Evolutionary conservation across 441 rosid genomes (phyloP), one percentile per base, ranked within the genome.

Genomic region (Adansonia gregorii): DNA sequence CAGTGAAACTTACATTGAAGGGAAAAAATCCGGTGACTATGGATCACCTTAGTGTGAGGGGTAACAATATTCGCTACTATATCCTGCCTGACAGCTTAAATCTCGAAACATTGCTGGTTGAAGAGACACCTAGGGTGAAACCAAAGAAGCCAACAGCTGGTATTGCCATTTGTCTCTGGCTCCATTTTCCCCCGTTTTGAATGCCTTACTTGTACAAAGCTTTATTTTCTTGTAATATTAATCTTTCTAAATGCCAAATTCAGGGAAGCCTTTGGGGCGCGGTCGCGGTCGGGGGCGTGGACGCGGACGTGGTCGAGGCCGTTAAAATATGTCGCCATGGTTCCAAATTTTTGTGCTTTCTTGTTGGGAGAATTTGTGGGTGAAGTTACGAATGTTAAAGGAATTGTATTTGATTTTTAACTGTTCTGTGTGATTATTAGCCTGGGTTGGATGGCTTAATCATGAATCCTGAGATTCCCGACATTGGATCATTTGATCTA

Each of bases 21-120:
- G 98, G 98, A 77, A 96, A 96, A 84, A 94, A 93, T 78, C 98
- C 98, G 45, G 92, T 94, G 72, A 86, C 89, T 10, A 54, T 96
- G 82, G 98, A 96, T 89, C 98, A 94, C 83, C 88, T 96, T 65
- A 96, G 98, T 81, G 97, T 94, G 71, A 87, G 99, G 88, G 98
- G 98, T 46, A 96, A 94, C 90, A 96, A 96, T 81, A 93, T 96
- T 63, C 97, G 98, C 64, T 96, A 94, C 63, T 94, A 94, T 83
- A 94, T 96, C 73, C 98, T 93, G 65, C 99, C 99, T 39, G 99
- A 96, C 89, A 90, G 93, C 86, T 90, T 96, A 87, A 96, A 96
- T 83, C 95, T 96, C n/a, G 99, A 96, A 88, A 96, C 99, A 12
- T 85, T 96, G 79, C 88, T 94, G 71, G 94, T 94, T 17, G 98